phyloP scores from a whole-genome alignment of 495 filamentous ascomycete species.

The Lasiosphaeria ovina region DNA sequence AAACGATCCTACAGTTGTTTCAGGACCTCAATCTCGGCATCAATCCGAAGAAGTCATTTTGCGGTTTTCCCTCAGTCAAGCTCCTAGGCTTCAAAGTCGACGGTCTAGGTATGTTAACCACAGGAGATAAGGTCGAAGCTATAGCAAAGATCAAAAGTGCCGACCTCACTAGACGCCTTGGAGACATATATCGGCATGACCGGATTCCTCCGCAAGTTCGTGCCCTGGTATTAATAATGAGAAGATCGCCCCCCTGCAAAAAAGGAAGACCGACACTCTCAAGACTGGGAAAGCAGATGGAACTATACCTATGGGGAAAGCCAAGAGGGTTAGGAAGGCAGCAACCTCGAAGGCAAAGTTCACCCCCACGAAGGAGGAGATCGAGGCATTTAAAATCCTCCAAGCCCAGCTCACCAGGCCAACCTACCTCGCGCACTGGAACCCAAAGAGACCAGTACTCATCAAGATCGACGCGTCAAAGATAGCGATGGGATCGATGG shows the following conservation, averaged over 20 bases:
- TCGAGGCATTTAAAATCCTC: too few species aligned
- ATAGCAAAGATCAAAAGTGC: neutral
- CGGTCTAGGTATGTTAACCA: neutral
- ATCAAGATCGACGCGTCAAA: too few species aligned
- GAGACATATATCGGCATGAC: neutral
- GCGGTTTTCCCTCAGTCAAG: neutral
- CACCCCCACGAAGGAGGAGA: too few species aligned
- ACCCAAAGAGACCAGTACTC: too few species aligned
- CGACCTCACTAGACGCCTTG: neutral
- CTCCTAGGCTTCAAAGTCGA: neutral
- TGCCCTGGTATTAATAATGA: neutral
- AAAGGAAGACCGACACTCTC: neutral
- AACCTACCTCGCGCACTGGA: too few species aligned
- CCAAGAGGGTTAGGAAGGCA: neutral
- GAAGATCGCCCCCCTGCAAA: neutral
- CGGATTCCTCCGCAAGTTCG: neutral
- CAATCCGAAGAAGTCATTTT: neutral
- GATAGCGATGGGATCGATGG: too few species aligned
- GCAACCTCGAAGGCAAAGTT: neutral
- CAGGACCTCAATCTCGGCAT: neutral
- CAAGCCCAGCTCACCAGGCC: too few species aligned
- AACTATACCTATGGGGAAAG: neutral
- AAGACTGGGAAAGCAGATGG: neutral
- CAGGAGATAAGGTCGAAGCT: neutral
- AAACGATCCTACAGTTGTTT: neutral